Conservation (phyloP, 1,284 basidiomycete genomes). For the Cronartium ribicola region DNA sequence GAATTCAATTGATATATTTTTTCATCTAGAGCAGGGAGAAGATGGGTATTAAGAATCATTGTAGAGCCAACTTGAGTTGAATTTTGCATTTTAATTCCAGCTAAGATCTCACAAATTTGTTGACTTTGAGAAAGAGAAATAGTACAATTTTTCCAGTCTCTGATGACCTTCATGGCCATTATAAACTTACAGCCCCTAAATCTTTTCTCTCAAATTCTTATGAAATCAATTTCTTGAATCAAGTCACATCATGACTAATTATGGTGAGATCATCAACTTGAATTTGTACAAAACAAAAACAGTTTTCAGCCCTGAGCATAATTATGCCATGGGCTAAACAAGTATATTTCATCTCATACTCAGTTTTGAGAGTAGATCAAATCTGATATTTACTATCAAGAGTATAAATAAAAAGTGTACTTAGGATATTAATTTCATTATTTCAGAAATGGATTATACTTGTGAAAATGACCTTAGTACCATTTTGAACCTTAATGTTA, state of each 20-base stretch:
- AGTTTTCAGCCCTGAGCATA: neutral
- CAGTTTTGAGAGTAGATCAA: no score
- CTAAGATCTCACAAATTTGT: slow-evolving; percentile 1
- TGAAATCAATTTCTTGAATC: slow-evolving; percentile 18
- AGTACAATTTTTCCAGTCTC: no score
- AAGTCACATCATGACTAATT: neutral
- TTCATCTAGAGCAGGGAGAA: neutral
- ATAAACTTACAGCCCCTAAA: neutral
- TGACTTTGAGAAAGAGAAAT: no score
- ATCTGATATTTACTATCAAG: no score
- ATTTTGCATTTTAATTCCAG: neutral
- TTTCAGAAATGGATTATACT: no score
- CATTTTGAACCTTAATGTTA: no score
- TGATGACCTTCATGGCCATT: neutral
- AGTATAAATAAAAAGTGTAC: no score
- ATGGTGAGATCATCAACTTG: slow-evolving; percentile 23
- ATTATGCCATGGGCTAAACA: no score
- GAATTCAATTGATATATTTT: neutral
- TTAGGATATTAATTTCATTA: no score
- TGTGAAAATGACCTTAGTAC: no score
- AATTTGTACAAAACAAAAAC: no score
- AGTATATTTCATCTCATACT: no score
- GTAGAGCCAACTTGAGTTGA: neutral
- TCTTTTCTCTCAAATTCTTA: slow-evolving; percentile 7
- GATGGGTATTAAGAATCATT: neutral